These are phyloP conservation scores for Arthroderma uncinatum DNA, from an alignment of 2,329 filamentous ascomycete species.

Conservation along the genomic window DNA sequence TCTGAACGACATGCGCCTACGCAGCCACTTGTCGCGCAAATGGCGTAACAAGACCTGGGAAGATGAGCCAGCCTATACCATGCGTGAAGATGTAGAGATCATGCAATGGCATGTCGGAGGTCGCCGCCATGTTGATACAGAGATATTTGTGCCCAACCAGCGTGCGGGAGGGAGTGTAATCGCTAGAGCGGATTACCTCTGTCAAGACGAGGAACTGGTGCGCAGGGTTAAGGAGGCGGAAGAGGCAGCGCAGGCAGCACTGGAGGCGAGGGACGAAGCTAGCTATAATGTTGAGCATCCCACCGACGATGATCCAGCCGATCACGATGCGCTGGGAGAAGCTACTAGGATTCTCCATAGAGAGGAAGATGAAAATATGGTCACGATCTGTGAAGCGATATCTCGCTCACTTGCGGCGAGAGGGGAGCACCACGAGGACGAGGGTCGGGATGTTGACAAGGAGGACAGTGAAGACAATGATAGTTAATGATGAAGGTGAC, in stretches of 20 bases:
- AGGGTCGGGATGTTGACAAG: background rate
- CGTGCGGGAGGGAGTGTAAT: conserved; percentile 13
- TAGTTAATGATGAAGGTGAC: background rate
- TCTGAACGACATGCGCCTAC: conserved; percentile 12
- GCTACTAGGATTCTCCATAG: background rate
- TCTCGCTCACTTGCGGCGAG: background rate
- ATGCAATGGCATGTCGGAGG: conserved; percentile 15
- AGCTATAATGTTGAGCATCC: background rate
- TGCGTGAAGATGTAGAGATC: conserved; percentile 16
- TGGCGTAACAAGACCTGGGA: conserved; percentile 12
- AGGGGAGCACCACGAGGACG: background rate
- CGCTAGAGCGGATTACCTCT: conserved; percentile 12
- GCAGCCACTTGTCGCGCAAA: conserved; percentile 7
- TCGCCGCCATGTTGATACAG: conserved; percentile 11
- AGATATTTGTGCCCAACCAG: conserved; percentile 12
- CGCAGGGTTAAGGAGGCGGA: background rate
- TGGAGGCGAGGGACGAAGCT: background rate
- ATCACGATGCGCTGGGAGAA: background rate
- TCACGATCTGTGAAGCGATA: background rate
- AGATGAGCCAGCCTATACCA: conserved; percentile 10
- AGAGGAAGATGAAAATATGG: background rate
- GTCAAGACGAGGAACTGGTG: conserved; percentile 11
- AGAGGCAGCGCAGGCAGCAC: background rate
- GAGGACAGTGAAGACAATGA: background rate
- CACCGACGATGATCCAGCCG: background rate